Conservation (phyloP, 2,329 filamentous ascomycete genomes). For the Onygenales sp. region DNA sequence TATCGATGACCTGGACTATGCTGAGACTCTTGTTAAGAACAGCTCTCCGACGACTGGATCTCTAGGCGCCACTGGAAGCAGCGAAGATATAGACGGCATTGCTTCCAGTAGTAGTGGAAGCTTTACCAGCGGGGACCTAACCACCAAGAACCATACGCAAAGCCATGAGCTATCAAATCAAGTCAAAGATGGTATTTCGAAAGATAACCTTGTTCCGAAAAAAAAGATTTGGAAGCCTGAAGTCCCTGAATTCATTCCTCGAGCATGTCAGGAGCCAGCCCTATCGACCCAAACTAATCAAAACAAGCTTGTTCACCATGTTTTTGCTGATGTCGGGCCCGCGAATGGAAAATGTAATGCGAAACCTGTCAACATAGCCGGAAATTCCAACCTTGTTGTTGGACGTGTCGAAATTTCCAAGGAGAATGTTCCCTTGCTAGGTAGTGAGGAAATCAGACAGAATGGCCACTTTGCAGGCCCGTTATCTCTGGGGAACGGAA, state of each 20-base stretch:
- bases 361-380: not conserved
- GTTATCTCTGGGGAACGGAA: not conserved
- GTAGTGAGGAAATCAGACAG: not conserved
- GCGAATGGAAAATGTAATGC: not conserved
- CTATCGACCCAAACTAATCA: not conserved
- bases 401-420: not conserved
- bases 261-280: not conserved
- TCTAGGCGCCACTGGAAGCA: not conserved
- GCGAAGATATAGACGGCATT: not conserved
- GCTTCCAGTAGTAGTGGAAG: not conserved
- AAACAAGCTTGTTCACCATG: not conserved
- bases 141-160: not conserved
- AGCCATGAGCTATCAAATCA: not conserved
- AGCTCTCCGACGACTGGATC: not conserved
- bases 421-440: not conserved
- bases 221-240: slow-evolving; percentile 24
- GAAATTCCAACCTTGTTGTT: not conserved
- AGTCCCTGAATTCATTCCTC: slow-evolving; percentile 32
- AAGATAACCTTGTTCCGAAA: slow-evolving; percentile 4
- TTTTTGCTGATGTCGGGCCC: not conserved
- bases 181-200: not conserved
- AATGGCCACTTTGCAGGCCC: not conserved
- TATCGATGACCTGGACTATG: not conserved
- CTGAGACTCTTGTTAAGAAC: not conserved
- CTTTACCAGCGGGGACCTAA: not conserved